Conservation (phyloP, 164 flowering plant species). For the Cinnamomum micranthum region DNA sequence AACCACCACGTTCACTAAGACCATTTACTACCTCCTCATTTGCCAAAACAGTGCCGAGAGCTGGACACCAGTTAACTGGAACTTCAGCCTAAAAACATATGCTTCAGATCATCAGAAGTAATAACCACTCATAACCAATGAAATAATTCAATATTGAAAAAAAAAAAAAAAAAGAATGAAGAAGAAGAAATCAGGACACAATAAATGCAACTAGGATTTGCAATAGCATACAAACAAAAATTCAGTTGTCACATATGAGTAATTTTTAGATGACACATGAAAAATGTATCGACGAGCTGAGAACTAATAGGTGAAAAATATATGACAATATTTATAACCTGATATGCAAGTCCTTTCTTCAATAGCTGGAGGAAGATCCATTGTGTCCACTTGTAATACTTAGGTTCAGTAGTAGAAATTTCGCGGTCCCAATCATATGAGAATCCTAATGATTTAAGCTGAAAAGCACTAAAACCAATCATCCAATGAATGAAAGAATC, state of each 20-base stretch:
- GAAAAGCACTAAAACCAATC: constrained; percentile 4
- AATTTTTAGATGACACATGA: too few species aligned
- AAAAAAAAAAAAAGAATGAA: too few species aligned
- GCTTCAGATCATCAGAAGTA: constrained; percentile 12
- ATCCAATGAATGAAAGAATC: constrained; percentile 3
- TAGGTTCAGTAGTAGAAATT: constrained; percentile 88
- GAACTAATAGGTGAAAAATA: constrained; percentile 3
- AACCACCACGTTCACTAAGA: constrained; percentile 95
- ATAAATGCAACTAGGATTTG: not conserved
- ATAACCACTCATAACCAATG: not conserved
- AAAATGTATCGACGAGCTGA: not conserved
- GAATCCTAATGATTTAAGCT: constrained; percentile 91
- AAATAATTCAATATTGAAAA: too few species aligned
- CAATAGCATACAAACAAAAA: too few species aligned
- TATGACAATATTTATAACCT: constrained; percentile 36
- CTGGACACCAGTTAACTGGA: constrained; percentile 99
- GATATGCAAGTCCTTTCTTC: constrained; percentile 92
- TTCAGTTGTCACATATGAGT: not conserved
- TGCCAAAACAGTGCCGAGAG: constrained; percentile 96
- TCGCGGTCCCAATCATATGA: constrained; percentile 99
- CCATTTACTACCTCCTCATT: constrained; percentile 98
- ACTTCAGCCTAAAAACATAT: constrained; percentile 71
- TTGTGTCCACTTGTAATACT: constrained; percentile 94
- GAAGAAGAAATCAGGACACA: too few species aligned
- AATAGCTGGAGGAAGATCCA: constrained; percentile 95